Percentiles rank a stretch among this genome's conserved stretches.
Evolutionary conservation across 140 eudicot genomes (phyloP).

Genomic region (Senecio squalidus): DNA sequence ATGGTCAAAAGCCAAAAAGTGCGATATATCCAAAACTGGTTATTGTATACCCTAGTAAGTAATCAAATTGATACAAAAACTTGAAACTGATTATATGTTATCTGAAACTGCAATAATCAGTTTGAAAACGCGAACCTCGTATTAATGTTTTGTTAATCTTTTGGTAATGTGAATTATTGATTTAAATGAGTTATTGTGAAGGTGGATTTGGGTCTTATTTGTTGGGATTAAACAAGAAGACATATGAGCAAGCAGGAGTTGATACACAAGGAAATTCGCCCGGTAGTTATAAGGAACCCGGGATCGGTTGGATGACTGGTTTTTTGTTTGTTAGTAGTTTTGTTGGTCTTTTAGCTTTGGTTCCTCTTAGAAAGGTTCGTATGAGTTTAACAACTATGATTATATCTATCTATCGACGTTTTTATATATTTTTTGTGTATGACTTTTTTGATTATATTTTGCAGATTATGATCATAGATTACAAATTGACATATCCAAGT

Average conservation of each 20-base stretch:
- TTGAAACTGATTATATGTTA: too few species aligned
- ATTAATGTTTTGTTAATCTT: too few species aligned
- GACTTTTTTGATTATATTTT: not conserved
- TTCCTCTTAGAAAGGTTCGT: constrained; percentile 77
- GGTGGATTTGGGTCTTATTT: constrained; percentile 95
- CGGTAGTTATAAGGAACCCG: constrained; percentile 66
- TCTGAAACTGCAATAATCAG: too few species aligned
- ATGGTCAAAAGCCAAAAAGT: too few species aligned
- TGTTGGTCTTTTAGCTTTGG: constrained; percentile 86
- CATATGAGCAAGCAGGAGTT: constrained; percentile 70
- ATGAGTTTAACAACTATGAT: not conserved
- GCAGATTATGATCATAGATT: constrained; percentile 84
- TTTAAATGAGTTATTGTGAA: constrained; percentile 9
- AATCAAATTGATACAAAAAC: too few species aligned
- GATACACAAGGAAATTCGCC: constrained; percentile 77
- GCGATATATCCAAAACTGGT: too few species aligned
- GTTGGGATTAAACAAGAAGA: constrained; percentile 69
- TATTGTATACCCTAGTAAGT: too few species aligned
- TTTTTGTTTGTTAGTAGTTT: constrained; percentile 71
- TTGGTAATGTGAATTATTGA: not conserved
- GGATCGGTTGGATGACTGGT: constrained; percentile 85
- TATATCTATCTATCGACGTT: not conserved
- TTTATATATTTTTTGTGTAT: not conserved
- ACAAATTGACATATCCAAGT: constrained; percentile 79
- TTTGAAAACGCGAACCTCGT: too few species aligned